phyloP scores from a whole-genome alignment of 768 basidiomycete genomes.

The Phlebiopsis gigantea region DNA sequence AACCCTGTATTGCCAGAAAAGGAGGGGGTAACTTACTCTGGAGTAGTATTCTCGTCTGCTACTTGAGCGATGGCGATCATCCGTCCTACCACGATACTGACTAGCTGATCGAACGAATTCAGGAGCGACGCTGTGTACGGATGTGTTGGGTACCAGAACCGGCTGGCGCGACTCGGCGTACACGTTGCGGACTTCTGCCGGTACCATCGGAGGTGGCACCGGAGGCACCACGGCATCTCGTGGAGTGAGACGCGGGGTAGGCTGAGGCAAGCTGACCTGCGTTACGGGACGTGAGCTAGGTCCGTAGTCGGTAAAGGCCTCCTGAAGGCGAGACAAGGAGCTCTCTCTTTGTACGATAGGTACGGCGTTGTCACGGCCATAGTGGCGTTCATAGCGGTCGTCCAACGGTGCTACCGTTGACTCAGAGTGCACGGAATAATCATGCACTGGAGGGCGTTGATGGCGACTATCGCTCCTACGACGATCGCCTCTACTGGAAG shows the following conservation, averaged over 20 bases:
- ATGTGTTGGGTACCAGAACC: slow-evolving; percentile 17
- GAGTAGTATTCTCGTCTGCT: not conserved
- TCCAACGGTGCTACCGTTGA: slow-evolving; percentile 2
- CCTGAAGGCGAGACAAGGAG: slow-evolving; percentile 22
- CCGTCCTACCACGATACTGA: too few relatives aligned
- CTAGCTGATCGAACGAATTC: too few relatives aligned
- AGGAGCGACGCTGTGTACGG: slow-evolving; percentile 10
- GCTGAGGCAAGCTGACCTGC: slow-evolving; percentile 16
- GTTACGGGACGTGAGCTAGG: slow-evolving; percentile 15
- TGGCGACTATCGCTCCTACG: not conserved
- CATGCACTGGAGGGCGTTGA: not conserved
- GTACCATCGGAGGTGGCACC: not conserved
- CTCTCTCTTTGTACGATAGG: slow-evolving; percentile 26
- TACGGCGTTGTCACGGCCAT: slow-evolving; percentile 14
- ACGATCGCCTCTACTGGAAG: slow-evolving; percentile 4
- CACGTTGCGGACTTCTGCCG: slow-evolving; percentile 7
- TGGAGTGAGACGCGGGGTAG: slow-evolving; percentile 15
- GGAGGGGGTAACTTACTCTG: not conserved
- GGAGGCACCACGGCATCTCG: slow-evolving; percentile 2
- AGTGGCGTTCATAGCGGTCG: not conserved
- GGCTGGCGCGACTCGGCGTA: slow-evolving; percentile 17
- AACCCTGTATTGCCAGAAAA: too few relatives aligned
- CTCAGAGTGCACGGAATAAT: slow-evolving; percentile 1
- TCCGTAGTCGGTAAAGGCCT: slow-evolving; percentile 23
- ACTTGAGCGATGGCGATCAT: too few relatives aligned